These are phyloP conservation scores for Peniophora sp. DNA, from an alignment of 1,284 basidiomycete genomes.

Conservation along the genomic window DNA sequence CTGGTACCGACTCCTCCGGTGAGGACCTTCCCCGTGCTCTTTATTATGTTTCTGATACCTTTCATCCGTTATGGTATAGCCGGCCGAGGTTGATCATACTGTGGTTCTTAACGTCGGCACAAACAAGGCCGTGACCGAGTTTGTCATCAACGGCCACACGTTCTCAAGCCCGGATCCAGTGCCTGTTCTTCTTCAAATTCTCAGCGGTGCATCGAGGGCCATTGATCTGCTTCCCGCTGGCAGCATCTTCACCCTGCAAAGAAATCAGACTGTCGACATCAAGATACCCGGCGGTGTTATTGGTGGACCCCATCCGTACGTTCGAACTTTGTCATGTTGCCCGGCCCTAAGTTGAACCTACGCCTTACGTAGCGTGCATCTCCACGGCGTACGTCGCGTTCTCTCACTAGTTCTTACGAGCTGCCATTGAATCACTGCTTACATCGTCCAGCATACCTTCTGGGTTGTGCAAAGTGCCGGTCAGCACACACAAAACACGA, in stretches of 20 bases:
- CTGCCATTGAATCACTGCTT: conserved; percentile 13
- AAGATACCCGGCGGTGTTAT: conserved; percentile 20
- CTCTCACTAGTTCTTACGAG: background rate
- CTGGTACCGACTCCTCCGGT: conserved; percentile 1
- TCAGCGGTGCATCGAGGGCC: conserved; percentile 22
- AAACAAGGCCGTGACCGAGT: background rate
- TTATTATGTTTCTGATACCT: background rate
- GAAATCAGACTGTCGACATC: conserved; percentile 26
- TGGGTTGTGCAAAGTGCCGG: conserved; percentile 20
- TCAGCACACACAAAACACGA: conserved; percentile 25
- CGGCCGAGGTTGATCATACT: conserved; percentile 13
- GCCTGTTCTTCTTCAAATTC: conserved; percentile 29
- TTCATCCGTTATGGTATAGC: too few species aligned
- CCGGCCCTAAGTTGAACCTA: too few species aligned
- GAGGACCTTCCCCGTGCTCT: background rate
- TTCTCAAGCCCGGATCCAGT: conserved; percentile 18
- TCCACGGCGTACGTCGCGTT: background rate
- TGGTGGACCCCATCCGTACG: conserved; percentile 14
- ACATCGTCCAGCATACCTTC: conserved; percentile 21
- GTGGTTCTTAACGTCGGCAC: too few species aligned
- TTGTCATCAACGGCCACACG: conserved; percentile 17
- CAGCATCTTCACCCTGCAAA: conserved; percentile 19
- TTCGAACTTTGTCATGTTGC: too few species aligned
- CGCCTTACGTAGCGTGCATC: background rate
- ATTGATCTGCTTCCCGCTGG: conserved; percentile 22